These are phyloP conservation scores for Aegilops longissima DNA, from an alignment of 176 grass and related monocot genomes.

Conservation along the genomic window DNA sequence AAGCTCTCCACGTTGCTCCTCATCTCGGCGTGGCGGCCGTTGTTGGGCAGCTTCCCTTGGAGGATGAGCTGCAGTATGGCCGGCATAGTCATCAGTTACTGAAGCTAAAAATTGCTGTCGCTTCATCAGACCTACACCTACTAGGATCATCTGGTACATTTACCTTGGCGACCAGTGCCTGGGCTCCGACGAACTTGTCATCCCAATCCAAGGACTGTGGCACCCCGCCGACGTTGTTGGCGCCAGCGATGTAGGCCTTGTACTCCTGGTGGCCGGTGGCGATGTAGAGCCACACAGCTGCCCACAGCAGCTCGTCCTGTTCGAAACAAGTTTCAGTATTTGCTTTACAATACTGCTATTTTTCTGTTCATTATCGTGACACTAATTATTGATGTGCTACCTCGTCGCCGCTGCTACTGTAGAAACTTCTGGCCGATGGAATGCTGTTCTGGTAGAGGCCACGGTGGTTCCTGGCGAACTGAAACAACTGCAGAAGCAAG, in stretches of 20 bases:
- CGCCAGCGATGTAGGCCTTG: slow-evolving; percentile 34
- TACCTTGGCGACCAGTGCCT: slow-evolving; percentile 71
- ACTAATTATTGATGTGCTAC: neutral
- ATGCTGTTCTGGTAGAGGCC: slow-evolving; percentile 72
- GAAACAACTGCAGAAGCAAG: slow-evolving; percentile 48
- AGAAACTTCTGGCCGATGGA: slow-evolving; percentile 38
- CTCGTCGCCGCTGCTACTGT: slow-evolving; percentile 68
- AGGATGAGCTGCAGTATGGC: slow-evolving; percentile 43
- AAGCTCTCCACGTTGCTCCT: slow-evolving; percentile 42
- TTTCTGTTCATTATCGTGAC: neutral
- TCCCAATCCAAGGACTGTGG: slow-evolving; percentile 51
- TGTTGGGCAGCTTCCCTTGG: slow-evolving; percentile 40
- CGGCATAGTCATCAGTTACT: neutral
- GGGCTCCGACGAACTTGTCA: slow-evolving; percentile 72
- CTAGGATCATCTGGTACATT: neutral
- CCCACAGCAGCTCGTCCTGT: slow-evolving; percentile 87
- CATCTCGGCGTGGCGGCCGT: slow-evolving; percentile 24
- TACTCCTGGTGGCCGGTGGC: slow-evolving; percentile 53
- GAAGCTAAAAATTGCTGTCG: neutral
- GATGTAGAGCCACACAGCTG: slow-evolving; percentile 61
- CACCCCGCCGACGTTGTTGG: slow-evolving; percentile 34
- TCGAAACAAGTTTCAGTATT: neutral
- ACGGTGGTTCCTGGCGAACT: slow-evolving; percentile 61
- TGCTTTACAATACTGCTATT: neutral
- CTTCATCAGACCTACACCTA: neutral